These are phyloP conservation scores for Diaporthe nobilis DNA, from an alignment of 2,329 filamentous ascomycete genomes.

Conservation along the genomic window DNA sequence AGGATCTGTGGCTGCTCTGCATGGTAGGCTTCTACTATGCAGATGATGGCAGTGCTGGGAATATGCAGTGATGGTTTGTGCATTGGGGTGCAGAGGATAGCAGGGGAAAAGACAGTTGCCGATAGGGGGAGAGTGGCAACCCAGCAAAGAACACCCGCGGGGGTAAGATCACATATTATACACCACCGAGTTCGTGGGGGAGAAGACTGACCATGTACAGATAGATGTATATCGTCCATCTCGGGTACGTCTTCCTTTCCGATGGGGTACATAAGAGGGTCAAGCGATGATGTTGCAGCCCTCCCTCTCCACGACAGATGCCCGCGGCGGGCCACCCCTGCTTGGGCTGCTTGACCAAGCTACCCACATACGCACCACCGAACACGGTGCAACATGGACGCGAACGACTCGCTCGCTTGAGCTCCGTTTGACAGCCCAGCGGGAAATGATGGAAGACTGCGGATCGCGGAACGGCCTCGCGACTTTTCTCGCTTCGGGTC, in stretches of 20 bases:
- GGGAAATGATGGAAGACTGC: neutral
- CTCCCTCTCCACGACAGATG: constrained; percentile 11
- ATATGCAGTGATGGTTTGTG: neutral
- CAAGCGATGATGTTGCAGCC: constrained; percentile 21
- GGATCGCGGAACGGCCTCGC: constrained; percentile 1
- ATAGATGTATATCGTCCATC: constrained; percentile 6
- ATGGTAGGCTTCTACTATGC: constrained; percentile 27
- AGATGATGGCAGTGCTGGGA: constrained; percentile 5
- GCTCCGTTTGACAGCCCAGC: constrained; percentile 16
- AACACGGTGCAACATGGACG: constrained; percentile 22
- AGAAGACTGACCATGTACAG: neutral
- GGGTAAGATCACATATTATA: constrained; percentile 29
- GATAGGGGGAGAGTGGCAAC: constrained; percentile 1
- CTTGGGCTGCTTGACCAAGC: neutral
- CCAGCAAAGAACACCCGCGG: neutral
- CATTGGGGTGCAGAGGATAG: neutral
- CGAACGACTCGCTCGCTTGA: constrained; percentile 5
- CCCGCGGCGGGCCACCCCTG: constrained; percentile 9
- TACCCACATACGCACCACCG: constrained; percentile 1
- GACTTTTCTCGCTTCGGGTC: constrained; percentile 23
- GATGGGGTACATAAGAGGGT: constrained; percentile 8
- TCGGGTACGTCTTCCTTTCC: constrained; percentile 1
- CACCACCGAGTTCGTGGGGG: neutral
- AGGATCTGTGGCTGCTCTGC: constrained; percentile 4
- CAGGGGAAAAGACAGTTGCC: neutral